Base-by-base conservation (phyloP, 305 asterid genomes). In the Salvia sclarea region DNA sequence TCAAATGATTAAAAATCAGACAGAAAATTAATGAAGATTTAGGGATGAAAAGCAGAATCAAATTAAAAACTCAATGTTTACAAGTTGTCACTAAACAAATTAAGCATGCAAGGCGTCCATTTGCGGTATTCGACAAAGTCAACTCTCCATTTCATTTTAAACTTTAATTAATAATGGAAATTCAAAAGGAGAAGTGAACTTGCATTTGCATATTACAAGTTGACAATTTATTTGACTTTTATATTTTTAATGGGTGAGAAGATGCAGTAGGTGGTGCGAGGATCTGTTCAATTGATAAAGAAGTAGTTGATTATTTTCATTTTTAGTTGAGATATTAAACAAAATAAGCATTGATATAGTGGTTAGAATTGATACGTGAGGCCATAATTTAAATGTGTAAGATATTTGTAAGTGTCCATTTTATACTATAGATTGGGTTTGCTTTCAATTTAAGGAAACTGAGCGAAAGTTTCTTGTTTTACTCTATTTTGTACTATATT, bases 221-320 rank as follows among this genome's bases (percentile, higher is more conserved):
- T 66, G 81, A 59, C 75, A 76, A 38, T 61, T 55, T 6, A 48
- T 67, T 66, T 76, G 81, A 76, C 75, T 67, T 61, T 61, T 20
- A 9, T 33, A 33, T 62, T 61, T 45, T 1, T 18, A 72, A 56
- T 37, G 64, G 61, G 47, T 61, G 18, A 7, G n/a, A 61, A 71
- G 43, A 66, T 66, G 20, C 45, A 21, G 40, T 69, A n/a, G 57
- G 66, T 43, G 70, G 16, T 53, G 43, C 25, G 66, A 65, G 74
- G 70, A 66, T 76, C 45, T 60, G 49, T 58, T 68, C 13, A 50
- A 14, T 58, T 64, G 53, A 54, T 21, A 5, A n/a, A 52, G 38
- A 22, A 12, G 61, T 69, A 18, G 62, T 45, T 45, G 31, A 47
- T 37, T 31, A 38, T 40, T 21, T 12, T 16, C 14, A 12, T 33